Conservation (phyloP, 306 rosid genomes). For the Quercus alba region DNA sequence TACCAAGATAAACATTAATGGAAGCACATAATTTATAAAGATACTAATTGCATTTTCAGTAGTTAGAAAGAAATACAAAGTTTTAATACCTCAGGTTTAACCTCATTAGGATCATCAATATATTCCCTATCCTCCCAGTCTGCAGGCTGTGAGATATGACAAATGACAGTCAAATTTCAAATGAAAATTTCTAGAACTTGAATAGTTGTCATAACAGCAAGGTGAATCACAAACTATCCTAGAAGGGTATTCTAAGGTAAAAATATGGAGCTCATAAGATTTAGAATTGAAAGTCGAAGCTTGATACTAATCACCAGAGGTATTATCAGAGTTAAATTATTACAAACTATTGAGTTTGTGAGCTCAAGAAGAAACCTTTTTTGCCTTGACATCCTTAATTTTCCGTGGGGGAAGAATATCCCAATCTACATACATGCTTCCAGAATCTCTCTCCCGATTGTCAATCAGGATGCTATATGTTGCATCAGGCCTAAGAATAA, state of each 20-base stretch:
- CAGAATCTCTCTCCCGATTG: slow-evolving; percentile 76
- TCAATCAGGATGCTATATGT: slow-evolving; percentile 78
- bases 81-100: no score
- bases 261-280: not conserved
- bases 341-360: slow-evolving; percentile 11
- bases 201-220: not conserved
- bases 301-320: slow-evolving; percentile 8
- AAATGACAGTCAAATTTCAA: slow-evolving; percentile 12
- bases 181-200: not conserved
- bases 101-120: slow-evolving; percentile 40
- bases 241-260: not conserved
- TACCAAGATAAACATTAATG: no score
- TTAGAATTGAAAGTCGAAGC: slow-evolving; percentile 4
- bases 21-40: no score
- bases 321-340: not conserved
- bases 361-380: slow-evolving; percentile 36
- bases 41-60: no score
- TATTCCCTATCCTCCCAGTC: slow-evolving; percentile 58
- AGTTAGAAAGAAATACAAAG: no score
- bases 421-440: slow-evolving; percentile 60
- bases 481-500: slow-evolving; percentile 90
- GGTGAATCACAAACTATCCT: not conserved
- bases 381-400: slow-evolving; percentile 53
- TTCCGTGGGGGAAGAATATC: slow-evolving; percentile 61
- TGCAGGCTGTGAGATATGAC: slow-evolving; percentile 37